These are phyloP conservation scores for Peziza echinospora DNA, from an alignment of 495 filamentous ascomycete species.

Conservation along the genomic window DNA sequence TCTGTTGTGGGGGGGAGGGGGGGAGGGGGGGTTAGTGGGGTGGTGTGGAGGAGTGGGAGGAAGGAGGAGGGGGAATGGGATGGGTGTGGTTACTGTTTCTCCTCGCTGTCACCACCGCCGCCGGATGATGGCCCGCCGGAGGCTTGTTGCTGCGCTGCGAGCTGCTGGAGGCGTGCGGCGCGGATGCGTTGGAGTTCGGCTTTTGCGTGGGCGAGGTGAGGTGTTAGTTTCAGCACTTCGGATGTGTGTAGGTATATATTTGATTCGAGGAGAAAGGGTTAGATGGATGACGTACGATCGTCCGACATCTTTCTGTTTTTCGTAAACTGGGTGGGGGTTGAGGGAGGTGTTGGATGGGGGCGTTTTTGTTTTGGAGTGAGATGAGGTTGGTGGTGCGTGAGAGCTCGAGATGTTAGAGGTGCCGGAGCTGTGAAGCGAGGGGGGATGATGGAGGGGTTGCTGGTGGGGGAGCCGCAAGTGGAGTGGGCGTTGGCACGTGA, in stretches of 20 bases:
- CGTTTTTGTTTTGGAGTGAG: no score
- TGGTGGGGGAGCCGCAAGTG: background rate
- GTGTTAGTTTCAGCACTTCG: no score
- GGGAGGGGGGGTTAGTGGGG: slow-evolving; percentile 15
- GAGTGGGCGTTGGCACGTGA: background rate
- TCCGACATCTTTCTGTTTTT: background rate
- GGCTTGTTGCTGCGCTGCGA: slow-evolving; percentile 46
- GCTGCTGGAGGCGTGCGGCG: slow-evolving; percentile 72
- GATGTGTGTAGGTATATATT: no score
- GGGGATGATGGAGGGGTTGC: background rate
- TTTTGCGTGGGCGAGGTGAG: background rate
- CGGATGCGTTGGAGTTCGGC: slow-evolving; percentile 30
- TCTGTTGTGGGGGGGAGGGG: no score
- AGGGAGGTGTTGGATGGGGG: background rate
- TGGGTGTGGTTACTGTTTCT: slow-evolving; percentile 1
- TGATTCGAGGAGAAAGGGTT: background rate
- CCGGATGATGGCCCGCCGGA: background rate
- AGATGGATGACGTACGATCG: background rate
- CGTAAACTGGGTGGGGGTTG: background rate
- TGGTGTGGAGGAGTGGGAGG: background rate
- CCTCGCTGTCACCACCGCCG: slow-evolving; percentile 12
- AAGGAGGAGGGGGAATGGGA: background rate
- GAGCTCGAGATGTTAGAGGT: no score
- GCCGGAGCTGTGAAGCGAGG: background rate
- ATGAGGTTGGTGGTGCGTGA: no score